A percentile compares a stretch with the other conserved stretches of the same genome.
Conservation (phyloP, 345 rosid species). For the Pistacia vera region DNA sequence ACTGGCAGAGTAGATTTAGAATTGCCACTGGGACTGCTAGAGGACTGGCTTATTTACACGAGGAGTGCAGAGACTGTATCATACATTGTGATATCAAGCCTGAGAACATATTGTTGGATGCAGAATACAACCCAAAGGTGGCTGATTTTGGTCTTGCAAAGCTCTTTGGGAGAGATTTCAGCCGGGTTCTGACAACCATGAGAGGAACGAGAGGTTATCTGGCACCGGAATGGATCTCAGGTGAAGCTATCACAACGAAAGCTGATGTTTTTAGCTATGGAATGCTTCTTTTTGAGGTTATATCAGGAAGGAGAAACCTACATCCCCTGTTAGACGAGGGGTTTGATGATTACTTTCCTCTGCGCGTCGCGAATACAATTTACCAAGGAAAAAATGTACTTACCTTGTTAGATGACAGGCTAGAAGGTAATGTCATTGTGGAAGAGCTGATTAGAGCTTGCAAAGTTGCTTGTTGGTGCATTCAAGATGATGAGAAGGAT, state of each 20-base stretch:
- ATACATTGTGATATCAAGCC: slow-evolving; percentile 20
- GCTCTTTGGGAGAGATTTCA: slow-evolving; percentile 10
- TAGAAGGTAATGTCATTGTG: slow-evolving; percentile 12
- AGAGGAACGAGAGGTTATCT: slow-evolving; percentile 21
- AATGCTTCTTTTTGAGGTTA: slow-evolving; percentile 24
- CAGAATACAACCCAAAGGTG: slow-evolving; percentile 16
- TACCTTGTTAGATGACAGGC: slow-evolving; percentile 21
- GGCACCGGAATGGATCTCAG: slow-evolving; percentile 14
- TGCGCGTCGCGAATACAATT: neutral
- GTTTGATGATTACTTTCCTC: slow-evolving; percentile 15
- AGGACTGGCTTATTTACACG: slow-evolving; percentile 27
- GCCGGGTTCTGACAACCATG: slow-evolving; percentile 23
- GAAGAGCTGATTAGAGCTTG: slow-evolving; percentile 19
- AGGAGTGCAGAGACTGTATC: slow-evolving; percentile 20
- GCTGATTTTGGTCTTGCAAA: slow-evolving; percentile 20
- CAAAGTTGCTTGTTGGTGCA: slow-evolving; percentile 29
- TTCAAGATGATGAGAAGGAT: slow-evolving; percentile 18
- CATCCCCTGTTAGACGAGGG: neutral
- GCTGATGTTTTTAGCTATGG: slow-evolving; percentile 34
- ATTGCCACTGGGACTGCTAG: slow-evolving; percentile 25
- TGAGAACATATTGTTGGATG: slow-evolving; percentile 20
- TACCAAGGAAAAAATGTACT: slow-evolving; percentile 17
- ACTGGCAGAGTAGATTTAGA: slow-evolving; percentile 16
- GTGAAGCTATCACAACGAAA: slow-evolving; percentile 26
- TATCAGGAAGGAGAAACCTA: slow-evolving; percentile 27